Base-by-base conservation (phyloP, 176 grass and related monocot species). In the Dactylis glomerata region DNA sequence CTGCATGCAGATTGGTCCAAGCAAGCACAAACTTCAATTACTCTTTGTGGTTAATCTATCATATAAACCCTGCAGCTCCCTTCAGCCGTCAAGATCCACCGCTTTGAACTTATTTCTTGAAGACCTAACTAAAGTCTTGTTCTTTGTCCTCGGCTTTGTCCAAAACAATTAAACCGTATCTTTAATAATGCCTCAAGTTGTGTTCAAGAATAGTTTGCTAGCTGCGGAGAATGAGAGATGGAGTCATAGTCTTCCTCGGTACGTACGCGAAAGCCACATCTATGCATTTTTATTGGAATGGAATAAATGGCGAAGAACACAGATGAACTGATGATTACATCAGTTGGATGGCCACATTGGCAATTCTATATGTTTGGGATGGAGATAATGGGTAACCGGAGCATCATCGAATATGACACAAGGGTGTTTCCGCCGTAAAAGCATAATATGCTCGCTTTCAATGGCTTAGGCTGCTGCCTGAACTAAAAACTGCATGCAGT, bases 131-230 rank as follows among this genome's bases (percentile, higher is more conserved):
- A 82, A 85, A 82, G 71, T 44, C 78, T 3, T 82, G 78, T 61
- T 42, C 40, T 70, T 85, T 81, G 88, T 85, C 88, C 83, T 77
- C 77, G 41, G 41, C 61, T 20, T 10, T 82, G 88, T 86, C 83
- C 14, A 10, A 15, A 62, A 52, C 50, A 69, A 68, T 20, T 33
- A 68, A 79, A 46, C 19, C 3, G 24, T 15, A 20, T 24, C 66
- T 30, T 41, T 27, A 3, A 27, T 31, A 67, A 47, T 28, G 47
- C 58, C 15, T 46, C 10, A 46, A 46, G 17, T 52, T 20, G 30
- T 47, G 59, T 49, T 80, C 33, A 67, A 28, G 15, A 57, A 46
- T 87, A 74, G 2, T 63, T 37, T 32, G 28, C 46, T 58, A 38
- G n/a, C 28, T 5, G 68, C 41, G 50, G 36, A 49, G 70, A 81